Evolutionary conservation across 108 stramenopile species (phyloP), one percentile per base, ranked within the genome.

Genomic region (Nitzschia sp.): DNA sequence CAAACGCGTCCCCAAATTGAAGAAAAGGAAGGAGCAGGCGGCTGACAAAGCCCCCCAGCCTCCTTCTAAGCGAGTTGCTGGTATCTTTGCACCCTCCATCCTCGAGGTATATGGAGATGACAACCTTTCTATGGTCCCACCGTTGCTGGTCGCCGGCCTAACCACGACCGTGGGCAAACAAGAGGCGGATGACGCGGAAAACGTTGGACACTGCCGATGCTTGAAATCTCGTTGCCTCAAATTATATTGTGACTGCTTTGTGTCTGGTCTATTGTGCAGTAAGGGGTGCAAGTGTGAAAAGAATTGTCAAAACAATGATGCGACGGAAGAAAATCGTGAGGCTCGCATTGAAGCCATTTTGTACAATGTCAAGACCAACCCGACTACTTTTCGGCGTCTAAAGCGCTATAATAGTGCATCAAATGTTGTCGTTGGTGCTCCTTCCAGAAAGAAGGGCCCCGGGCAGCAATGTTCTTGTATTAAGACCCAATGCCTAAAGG

Each of bases 221-320:
- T n/a, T 51, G 49, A 51, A 51, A 51, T 19, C 17, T 19, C 49
- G 49, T 51, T 51, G 49, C 21, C 21, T 51, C 13, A 51, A 51
- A 23, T 19, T 51, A 23, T 51, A 51, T 51, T 51, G 49, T 51
- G 49, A 51, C 4, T 51, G 49, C 49, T 51, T 51, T 51, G 11
- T 19, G 13, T 51, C n/a, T 9, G 49, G 49, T 21, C 4, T 51
- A 51, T 51, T 51, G 49, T 51, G 49, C 49, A 23, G 17, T 51
- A 4, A 8, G 21, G 21, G n/a, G 5, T 51, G 49, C 49, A 4
- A 23, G 4, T 51, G 49, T 51, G 17, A 51, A 23, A 17, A 17
- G 21, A 19, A 9, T 5, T 51, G 49, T 23, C 17, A 51, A 19
- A 51, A 51, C 49, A 17, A 51, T 21, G 49, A 51, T 19, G 4